Evolutionary conservation across 2,329 filamentous ascomycete genomes (phyloP), one percentile per base, ranked within the genome.

Genomic region (Colletotrichum zoysiae): DNA sequence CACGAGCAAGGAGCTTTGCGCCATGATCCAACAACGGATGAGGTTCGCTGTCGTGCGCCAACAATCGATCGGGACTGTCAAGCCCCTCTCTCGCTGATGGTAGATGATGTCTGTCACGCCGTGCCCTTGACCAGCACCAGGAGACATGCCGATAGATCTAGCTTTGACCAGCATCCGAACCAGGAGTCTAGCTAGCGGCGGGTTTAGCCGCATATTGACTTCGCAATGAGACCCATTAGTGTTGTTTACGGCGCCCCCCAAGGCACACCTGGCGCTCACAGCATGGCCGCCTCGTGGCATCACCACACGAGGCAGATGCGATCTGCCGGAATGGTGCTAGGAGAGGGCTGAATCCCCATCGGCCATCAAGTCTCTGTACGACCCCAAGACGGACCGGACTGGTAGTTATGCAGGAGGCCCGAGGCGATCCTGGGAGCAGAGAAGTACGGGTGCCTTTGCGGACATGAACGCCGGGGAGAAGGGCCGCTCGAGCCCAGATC

Each of bases 221-320:
- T 55, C 38, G 46, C 46, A 20, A 33, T 7, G n/a, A 20, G 20
- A 53, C 26, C 20, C 33, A 48, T 46, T 26, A 44, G 18, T 20
- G 16, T 44, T 20, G 16, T 44, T 44, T 20, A 44, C 42, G 60
- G 56, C 53, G 44, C 20, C 26, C 26, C 26, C 30, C 46, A 59
- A 65, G 50, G 58, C 16, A 50, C n/a, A 40, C 48, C 55, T 55
- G 69, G 33, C 42, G 59, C 55, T 69, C 58, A 60, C 58, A 60
- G 65, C 69, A 71, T 71, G 69, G 65, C 53, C 59, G 48, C 69
- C 69, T 69, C 69, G 69, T 71, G 69, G 69, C 69, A 71, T 26
- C 35, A 26, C n/a, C 46, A 51, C 51, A 35, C 64, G 57, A 67
- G 33, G 26, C 42, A 20, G 59, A 51, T 23, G 14, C 35, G 42